Evolutionary conservation across 495 filamentous ascomycete species (phyloP).

Genomic region (Trichoderma erinaceum): DNA sequence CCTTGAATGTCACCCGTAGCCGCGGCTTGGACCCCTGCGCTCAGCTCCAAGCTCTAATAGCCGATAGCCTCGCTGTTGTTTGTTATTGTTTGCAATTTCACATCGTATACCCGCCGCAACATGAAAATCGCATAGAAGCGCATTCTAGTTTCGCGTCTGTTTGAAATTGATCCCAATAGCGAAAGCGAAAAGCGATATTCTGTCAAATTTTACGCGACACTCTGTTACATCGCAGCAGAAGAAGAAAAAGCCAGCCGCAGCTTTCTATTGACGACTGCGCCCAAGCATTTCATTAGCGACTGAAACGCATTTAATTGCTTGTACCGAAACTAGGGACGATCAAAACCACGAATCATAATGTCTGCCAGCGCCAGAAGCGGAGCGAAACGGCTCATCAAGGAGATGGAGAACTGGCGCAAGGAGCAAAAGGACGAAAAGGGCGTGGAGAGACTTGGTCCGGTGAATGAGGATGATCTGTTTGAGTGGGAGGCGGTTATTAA

Average conservation of each 20-base stretch:
- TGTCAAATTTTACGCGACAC: not conserved
- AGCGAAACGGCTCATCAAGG: constrained; percentile 37
- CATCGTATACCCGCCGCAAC: not conserved
- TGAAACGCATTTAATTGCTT: not conserved
- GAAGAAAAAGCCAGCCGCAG: too few species aligned
- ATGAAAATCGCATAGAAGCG: not conserved
- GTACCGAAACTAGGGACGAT: not conserved
- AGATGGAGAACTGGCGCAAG: constrained; percentile 36
- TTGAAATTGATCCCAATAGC: not conserved
- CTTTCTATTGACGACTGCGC: not conserved
- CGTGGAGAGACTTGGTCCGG: constrained; percentile 58
- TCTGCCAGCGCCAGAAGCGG: constrained; percentile 22
- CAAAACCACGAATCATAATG: not conserved
- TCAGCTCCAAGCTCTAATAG: constrained; percentile 4
- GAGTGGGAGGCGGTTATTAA: constrained; percentile 76
- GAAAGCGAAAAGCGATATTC: not conserved
- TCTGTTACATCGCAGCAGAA: not conserved
- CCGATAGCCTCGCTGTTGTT: not conserved
- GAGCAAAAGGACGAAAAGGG: constrained; percentile 34
- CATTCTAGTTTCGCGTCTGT: not conserved
- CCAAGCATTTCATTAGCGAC: not conserved
- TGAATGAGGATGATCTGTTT: constrained; percentile 62
- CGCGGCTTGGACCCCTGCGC: not conserved
- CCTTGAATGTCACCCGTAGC: too few species aligned
- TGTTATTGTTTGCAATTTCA: not conserved